Conservation (phyloP, 2,329 filamentous ascomycete species). For the Aspergillus texensis region DNA sequence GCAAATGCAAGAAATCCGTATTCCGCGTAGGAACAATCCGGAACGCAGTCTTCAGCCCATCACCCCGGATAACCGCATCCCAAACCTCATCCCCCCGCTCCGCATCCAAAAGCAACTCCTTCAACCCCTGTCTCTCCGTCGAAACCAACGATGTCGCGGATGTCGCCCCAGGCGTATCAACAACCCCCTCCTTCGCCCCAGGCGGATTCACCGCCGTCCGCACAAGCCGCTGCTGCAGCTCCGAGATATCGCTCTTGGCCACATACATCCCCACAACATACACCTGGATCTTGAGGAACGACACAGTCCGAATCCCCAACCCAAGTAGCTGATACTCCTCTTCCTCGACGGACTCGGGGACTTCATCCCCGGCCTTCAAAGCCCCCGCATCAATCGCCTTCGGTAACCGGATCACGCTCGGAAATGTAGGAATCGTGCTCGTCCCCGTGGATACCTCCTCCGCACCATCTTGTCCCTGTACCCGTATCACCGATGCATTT, state of each 20-base stretch:
- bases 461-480: conserved; percentile 59
- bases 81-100: conserved; percentile 71
- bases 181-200: conserved; percentile 18
- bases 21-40: conserved; percentile 87
- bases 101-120: conserved; percentile 69
- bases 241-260: conserved; percentile 76
- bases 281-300: conserved; percentile 85
- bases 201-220: conserved; percentile 61
- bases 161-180: conserved; percentile 55
- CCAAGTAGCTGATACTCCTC: conserved; percentile 85
- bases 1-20: conserved; percentile 89
- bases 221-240: conserved; percentile 77
- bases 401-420: conserved; percentile 69
- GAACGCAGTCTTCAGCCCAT: conserved; percentile 74
- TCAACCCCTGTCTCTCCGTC: conserved; percentile 75
- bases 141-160: conserved; percentile 81
- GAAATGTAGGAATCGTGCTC: conserved; percentile 76
- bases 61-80: conserved; percentile 68
- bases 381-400: conserved; percentile 39
- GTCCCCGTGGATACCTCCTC: conserved; percentile 83
- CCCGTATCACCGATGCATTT: conserved; percentile 36
- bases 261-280: conserved; percentile 95
- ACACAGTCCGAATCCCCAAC: conserved; percentile 84
- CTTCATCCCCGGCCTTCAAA: conserved; percentile 39
- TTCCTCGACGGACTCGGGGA: conserved; percentile 44